These are phyloP conservation scores for Pythium chondricola DNA, from an alignment of 352 stramenopile species.

Conservation along the genomic window DNA sequence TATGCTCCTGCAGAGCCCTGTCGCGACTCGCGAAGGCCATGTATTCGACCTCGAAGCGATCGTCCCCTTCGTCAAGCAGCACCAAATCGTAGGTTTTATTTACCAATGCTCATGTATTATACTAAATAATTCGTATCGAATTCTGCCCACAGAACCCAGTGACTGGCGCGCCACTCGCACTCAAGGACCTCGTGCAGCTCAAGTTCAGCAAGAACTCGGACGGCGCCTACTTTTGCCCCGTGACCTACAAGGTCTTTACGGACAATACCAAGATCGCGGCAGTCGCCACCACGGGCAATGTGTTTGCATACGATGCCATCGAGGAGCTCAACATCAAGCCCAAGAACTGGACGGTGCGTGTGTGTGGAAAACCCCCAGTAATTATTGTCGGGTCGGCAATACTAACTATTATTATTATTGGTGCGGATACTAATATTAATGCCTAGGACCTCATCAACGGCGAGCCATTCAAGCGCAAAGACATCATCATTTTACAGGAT, in stretches of 20 bases:
- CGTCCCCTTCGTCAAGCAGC: slow-evolving; percentile 93
- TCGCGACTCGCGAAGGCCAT: slow-evolving; percentile 92
- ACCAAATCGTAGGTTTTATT: slow-evolving; percentile 90
- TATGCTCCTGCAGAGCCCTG: slow-evolving; percentile 68
- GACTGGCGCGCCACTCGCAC: slow-evolving; percentile 83
- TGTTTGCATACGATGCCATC: slow-evolving; percentile 96
- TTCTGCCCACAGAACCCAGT: slow-evolving; percentile 97
- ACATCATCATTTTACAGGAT: slow-evolving; percentile 96
- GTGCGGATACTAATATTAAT: no score
- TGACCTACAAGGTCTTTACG: slow-evolving; percentile 96
- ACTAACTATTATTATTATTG: no score
- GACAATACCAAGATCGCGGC: slow-evolving; percentile 85
- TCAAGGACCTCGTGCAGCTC: slow-evolving; percentile 93
- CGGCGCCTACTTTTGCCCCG: slow-evolving; percentile 83
- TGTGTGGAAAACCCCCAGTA: no score
- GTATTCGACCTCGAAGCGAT: slow-evolving; percentile 97
- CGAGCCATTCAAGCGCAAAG: slow-evolving; percentile 87
- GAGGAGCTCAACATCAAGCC: slow-evolving; percentile 98
- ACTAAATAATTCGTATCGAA: no score
- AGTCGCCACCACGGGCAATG: slow-evolving; percentile 87
- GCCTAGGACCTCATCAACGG: slow-evolving; percentile 90
- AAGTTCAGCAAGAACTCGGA: slow-evolving; percentile 80
- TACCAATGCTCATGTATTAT: no score
- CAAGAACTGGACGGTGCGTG: slow-evolving; percentile 91
- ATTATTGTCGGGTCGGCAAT: no score